Evolutionary conservation across 805 yeast genomes (phyloP), one percentile per base, ranked within the genome.

Genomic region (Candida pseudoglaebosa): DNA sequence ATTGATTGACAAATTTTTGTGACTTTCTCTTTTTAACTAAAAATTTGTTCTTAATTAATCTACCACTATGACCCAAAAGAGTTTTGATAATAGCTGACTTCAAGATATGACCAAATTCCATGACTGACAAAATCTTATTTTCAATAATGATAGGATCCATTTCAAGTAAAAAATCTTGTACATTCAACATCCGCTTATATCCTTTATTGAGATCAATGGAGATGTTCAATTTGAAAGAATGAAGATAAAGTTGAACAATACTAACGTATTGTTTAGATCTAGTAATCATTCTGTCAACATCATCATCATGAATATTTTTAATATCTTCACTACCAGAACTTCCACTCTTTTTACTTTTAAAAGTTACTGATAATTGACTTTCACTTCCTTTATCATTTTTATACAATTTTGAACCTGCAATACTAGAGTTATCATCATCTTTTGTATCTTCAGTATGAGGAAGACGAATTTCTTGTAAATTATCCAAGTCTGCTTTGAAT

Each of bases 191-290:
- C 29, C 65, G 47, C 40, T 50, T 59, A 34, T 56, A 52, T 0
- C 74, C 73, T 19, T 50, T 55, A 26, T 52, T 50, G 41, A 63
- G 48, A 37, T 56, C 61, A 24, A 69, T 53, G 1, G 73, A 66
- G 9, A 68, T 57, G 57, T 49, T 48, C 17, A 69, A 43, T 5
- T 58, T 48, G 16, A 61, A 49, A 1, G 65, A 53, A 20, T 49
- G 43, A 3, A 60, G 35, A 22, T 62, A 65, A 44, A 91, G 69
- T 12, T 75, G 63, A 17, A 78, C 76, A 43, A 90, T 77, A 48
- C 85, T 82, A 57, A 84, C 69, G 54, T 77, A 86, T 41, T 76
- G 77, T 19, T 85, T 75, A 0, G 97, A 87, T 34, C 97, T 66
- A 32, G 69, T 62, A 4, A 88, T 62, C 96, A 91, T 88, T 45